Conservation (phyloP, 768 basidiomycete species). For the Lentinula sp. region DNA sequence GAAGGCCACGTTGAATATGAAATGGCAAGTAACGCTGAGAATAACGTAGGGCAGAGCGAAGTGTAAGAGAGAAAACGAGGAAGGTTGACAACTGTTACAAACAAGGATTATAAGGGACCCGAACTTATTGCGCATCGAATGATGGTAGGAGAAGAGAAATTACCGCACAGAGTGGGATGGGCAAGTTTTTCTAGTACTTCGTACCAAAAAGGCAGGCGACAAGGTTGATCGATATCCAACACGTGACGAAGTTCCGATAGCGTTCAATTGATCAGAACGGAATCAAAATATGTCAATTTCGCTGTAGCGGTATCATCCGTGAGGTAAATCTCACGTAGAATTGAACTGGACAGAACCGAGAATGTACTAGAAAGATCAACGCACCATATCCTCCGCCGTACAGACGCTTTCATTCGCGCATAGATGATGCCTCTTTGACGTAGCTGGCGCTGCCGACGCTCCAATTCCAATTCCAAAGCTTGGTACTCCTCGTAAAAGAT, state of each 20-base stretch:
- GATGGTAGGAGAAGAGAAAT: background rate
- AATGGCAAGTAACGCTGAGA: background rate
- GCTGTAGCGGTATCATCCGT: background rate
- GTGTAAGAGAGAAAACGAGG: background rate
- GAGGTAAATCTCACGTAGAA: background rate
- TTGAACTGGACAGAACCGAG: background rate
- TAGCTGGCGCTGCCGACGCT: background rate
- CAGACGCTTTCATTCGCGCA: background rate
- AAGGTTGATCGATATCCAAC: background rate
- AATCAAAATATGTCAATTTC: background rate
- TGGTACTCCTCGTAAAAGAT: background rate
- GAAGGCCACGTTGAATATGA: background rate
- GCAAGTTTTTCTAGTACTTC: background rate
- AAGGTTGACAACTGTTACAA: background rate
- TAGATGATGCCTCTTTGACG: background rate
- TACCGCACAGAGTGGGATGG: background rate
- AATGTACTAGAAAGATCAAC: background rate
- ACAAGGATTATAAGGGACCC: background rate
- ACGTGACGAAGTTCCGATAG: background rate
- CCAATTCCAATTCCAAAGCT: too few relatives aligned
- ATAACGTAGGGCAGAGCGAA: background rate
- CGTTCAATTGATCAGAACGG: background rate
- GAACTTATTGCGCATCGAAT: background rate
- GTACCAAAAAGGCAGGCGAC: constrained; percentile 1
- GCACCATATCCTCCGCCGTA: background rate